Evolutionary conservation across 306 rosid species (phyloP).

Genomic region (Trichosanthes cucumerina): DNA sequence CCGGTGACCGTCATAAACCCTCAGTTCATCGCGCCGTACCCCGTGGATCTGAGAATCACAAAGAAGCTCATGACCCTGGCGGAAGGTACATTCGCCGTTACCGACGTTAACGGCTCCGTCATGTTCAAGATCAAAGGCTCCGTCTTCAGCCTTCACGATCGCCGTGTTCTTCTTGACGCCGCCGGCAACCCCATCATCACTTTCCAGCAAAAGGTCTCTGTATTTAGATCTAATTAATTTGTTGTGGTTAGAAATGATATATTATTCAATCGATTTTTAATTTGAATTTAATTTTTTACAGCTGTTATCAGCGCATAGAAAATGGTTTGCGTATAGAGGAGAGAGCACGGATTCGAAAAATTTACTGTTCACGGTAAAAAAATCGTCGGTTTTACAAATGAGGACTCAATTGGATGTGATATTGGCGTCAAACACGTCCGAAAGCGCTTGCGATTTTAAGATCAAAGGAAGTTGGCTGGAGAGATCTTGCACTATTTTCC

Average conservation of each 20-base stretch:
- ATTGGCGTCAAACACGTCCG: slow-evolving; percentile 23
- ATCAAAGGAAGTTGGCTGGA: slow-evolving; percentile 29
- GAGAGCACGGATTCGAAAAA: slow-evolving; percentile 26
- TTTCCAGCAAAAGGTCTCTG: slow-evolving; percentile 24
- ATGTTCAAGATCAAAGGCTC: slow-evolving; percentile 32
- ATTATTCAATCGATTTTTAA: neutral
- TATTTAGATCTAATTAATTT: too few relatives aligned
- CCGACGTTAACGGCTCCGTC: slow-evolving; percentile 24
- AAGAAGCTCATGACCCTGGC: slow-evolving; percentile 21
- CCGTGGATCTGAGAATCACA: slow-evolving; percentile 20
- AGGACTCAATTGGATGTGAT: slow-evolving; percentile 27
- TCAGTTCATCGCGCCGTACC: slow-evolving; percentile 22
- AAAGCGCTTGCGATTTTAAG: slow-evolving; percentile 27
- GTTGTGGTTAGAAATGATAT: neutral
- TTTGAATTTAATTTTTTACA: neutral
- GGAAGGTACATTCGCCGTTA: slow-evolving; percentile 25
- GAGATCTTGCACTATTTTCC: slow-evolving; percentile 25
- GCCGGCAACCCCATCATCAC: slow-evolving; percentile 19
- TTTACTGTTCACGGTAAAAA: slow-evolving; percentile 27
- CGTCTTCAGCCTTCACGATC: slow-evolving; percentile 24
- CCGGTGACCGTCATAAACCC: slow-evolving; percentile 20
- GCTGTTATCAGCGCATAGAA: slow-evolving; percentile 28
- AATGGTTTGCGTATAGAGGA: slow-evolving; percentile 32
- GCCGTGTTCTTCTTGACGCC: slow-evolving; percentile 21
- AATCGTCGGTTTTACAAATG: slow-evolving; percentile 16